phyloP scores from a whole-genome alignment of 2,329 filamentous ascomycete genomes.

The Massarina eburnea region DNA sequence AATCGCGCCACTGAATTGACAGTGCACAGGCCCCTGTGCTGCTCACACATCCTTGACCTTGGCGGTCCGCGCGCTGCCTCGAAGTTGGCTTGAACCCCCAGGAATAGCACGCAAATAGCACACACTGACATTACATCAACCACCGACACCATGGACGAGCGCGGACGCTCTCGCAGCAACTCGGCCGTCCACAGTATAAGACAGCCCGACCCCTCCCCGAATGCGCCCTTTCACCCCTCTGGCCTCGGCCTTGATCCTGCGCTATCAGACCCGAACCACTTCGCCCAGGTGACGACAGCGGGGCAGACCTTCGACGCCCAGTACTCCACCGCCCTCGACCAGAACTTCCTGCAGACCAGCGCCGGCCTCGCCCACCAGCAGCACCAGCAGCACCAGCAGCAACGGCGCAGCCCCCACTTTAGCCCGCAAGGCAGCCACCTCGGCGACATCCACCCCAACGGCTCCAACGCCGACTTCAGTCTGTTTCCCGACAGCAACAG shows the following conservation, averaged over 20 bases:
- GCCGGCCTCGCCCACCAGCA: conserved; percentile 56
- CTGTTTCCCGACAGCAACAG: conserved; percentile 19
- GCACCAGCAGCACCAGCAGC: no score
- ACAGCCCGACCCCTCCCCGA: conserved; percentile 65
- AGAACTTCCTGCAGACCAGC: conserved; percentile 44
- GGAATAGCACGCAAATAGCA: no score
- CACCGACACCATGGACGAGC: conserved; percentile 54
- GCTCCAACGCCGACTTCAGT: conserved; percentile 23
- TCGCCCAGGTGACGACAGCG: conserved; percentile 39
- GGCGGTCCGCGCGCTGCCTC: not conserved
- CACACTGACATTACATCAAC: no score
- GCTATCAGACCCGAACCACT: conserved; percentile 25
- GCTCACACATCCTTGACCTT: not conserved
- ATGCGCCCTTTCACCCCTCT: conserved; percentile 53
- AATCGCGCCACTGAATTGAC: not conserved
- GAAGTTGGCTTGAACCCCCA: no score
- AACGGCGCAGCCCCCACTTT: conserved; percentile 49
- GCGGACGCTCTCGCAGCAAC: conserved; percentile 63
- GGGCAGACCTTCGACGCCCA: conserved; percentile 44
- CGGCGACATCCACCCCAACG: conserved; percentile 20
- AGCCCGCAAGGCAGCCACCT: conserved; percentile 42
- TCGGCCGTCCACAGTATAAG: conserved; percentile 66
- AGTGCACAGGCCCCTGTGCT: not conserved
- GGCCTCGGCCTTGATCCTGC: conserved; percentile 59
- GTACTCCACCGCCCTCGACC: conserved; percentile 47